Percentiles rank a stretch among this genome's conserved stretches.
Evolutionary conservation across 2,329 filamentous ascomycete species (phyloP).

Genomic region (Ramichloridium luteum): DNA sequence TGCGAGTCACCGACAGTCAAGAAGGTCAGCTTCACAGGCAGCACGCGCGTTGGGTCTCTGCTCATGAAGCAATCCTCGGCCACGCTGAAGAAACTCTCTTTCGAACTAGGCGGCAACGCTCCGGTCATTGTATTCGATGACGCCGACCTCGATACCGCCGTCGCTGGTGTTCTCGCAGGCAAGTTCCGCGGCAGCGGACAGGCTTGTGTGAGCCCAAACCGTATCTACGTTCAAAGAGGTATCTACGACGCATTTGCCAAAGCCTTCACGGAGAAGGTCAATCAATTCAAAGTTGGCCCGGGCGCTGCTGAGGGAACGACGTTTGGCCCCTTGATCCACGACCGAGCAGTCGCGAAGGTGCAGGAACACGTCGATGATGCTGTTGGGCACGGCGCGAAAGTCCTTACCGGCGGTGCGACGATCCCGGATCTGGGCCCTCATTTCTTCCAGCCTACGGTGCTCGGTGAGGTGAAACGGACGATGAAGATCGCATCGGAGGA

Average conservation of each 20-base stretch:
- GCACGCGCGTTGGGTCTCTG: conserved; percentile 53
- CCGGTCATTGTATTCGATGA: conserved; percentile 97
- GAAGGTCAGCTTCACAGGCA: conserved; percentile 79
- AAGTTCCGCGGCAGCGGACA: conserved; percentile 95
- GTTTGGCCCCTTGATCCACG: conserved; percentile 76
- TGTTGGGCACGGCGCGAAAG: conserved; percentile 59
- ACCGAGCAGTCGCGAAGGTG: conserved; percentile 68
- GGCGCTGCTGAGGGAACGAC: conserved; percentile 60
- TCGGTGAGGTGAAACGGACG: conserved; percentile 70
- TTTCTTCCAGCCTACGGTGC: conserved; percentile 83
- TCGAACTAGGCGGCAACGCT: conserved; percentile 89
- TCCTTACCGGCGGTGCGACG: conserved; percentile 63
- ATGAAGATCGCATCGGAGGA: conserved; percentile 83
- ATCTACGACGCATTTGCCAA: conserved; percentile 65
- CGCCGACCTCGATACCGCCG: conserved; percentile 70
- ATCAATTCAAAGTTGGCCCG: conserved; percentile 61
- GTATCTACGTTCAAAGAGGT: conserved; percentile 65
- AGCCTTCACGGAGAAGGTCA: conserved; percentile 60
- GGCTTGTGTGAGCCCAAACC: conserved; percentile 74
- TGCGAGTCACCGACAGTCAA: conserved; percentile 65
- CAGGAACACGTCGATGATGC: conserved; percentile 71
- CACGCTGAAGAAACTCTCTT: conserved; percentile 74
- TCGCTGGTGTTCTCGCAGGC: conserved; percentile 66
- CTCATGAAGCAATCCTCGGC: conserved; percentile 82
- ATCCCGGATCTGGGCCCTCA: conserved; percentile 64